phyloP scores from a whole-genome alignment of 2,329 filamentous ascomycete genomes.

The Pyricularia pennisetigena region DNA sequence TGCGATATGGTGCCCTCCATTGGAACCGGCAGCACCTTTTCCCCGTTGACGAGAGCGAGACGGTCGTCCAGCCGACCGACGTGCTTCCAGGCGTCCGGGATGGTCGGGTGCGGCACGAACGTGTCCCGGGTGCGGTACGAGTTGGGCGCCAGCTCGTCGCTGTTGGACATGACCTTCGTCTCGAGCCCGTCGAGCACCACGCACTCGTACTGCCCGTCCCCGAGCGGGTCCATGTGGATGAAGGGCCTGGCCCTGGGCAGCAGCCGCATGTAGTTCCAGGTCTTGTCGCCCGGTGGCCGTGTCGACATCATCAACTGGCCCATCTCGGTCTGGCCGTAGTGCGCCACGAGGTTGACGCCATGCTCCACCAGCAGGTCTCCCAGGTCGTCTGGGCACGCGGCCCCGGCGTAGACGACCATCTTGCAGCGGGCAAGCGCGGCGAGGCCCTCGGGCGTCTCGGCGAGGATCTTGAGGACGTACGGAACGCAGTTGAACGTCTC shows the following conservation, averaged over 20 bases:
- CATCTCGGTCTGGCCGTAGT: slow-evolving; percentile 53
- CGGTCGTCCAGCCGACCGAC: slow-evolving; percentile 24
- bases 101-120: slow-evolving; percentile 18
- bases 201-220: slow-evolving; percentile 26
- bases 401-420: slow-evolving; percentile 25
- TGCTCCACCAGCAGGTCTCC: slow-evolving; percentile 40
- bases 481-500: slow-evolving; percentile 53
- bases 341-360: slow-evolving; percentile 43
- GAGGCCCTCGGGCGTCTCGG: slow-evolving; percentile 46
- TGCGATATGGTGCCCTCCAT: slow-evolving; percentile 42
- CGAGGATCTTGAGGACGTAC: slow-evolving; percentile 53
- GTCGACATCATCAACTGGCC: slow-evolving; percentile 53
- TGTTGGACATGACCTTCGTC: slow-evolving; percentile 19
- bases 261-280: slow-evolving; percentile 51
- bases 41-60: slow-evolving; percentile 35
- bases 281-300: slow-evolving; percentile 38
- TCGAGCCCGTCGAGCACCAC: slow-evolving; percentile 25
- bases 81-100: slow-evolving; percentile 25
- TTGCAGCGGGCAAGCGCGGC: slow-evolving; percentile 21
- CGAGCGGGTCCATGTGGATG: slow-evolving; percentile 20
- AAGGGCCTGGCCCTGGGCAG: slow-evolving; percentile 27
- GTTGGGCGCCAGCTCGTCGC: slow-evolving; percentile 2
- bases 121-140: slow-evolving; percentile 4
- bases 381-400: slow-evolving; percentile 47
- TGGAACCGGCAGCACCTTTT: slow-evolving; percentile 34